Evolutionary conservation across 495 filamentous ascomycete species (phyloP).

Genomic region (Tuber borchii): DNA sequence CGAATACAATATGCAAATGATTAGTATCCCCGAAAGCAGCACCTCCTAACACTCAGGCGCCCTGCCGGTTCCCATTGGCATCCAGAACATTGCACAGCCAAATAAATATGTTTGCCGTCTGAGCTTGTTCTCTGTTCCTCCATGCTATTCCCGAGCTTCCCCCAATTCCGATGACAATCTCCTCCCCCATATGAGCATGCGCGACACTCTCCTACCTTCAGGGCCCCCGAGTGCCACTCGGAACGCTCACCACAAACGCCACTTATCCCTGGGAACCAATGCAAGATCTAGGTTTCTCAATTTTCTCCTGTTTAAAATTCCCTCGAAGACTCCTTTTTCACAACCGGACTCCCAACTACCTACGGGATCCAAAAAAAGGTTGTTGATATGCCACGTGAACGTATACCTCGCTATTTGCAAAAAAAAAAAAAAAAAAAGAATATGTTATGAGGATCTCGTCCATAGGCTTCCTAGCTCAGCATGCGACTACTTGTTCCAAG

Average conservation of each 20-base stretch:
- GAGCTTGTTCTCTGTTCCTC: background rate
- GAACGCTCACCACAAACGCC: background rate
- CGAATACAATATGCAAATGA: background rate
- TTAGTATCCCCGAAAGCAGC: background rate
- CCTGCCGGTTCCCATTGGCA: background rate
- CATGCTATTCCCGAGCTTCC: background rate
- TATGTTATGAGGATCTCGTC: background rate
- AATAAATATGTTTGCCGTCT: background rate
- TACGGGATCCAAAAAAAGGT: background rate
- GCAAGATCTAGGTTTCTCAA: background rate
- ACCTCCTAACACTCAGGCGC: background rate
- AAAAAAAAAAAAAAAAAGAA: background rate
- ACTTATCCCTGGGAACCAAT: background rate
- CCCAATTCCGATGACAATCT: background rate
- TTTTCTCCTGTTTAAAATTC: background rate
- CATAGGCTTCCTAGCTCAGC: background rate
- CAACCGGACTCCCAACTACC: background rate
- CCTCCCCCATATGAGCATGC: background rate
- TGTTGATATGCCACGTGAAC: background rate
- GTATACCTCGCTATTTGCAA: background rate
- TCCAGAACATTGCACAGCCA: background rate
- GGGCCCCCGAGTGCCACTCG: background rate
- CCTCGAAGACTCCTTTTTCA: background rate
- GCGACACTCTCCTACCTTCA: background rate
- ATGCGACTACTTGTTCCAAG: background rate